Evolutionary conservation across 1,284 basidiomycete species (phyloP).

Genomic region (Trametes polyzona): DNA sequence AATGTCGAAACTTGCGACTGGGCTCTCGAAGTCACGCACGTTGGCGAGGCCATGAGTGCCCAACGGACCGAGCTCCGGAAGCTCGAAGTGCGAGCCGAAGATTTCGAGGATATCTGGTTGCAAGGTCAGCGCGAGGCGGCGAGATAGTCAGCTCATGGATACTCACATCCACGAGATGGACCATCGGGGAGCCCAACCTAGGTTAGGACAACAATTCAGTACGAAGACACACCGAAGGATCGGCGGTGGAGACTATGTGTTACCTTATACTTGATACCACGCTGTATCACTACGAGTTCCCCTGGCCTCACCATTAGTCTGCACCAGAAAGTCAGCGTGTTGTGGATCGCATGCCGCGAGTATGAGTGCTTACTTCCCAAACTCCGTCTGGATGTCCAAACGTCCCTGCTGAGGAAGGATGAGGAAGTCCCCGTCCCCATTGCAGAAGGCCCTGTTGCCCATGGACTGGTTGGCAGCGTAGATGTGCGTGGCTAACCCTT

Average conservation of each 20-base stretch:
- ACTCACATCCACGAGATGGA: conserved; percentile 53
- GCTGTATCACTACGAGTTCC: conserved; percentile 66
- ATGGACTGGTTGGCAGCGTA: conserved; percentile 67
- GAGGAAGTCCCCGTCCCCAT: conserved; percentile 71
- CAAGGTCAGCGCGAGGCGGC: not conserved
- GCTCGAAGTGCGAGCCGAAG: conserved; percentile 64
- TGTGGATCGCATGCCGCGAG: no score
- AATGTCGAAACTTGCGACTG: conserved; percentile 65
- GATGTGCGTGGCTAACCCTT: conserved; percentile 67
- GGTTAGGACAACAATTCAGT: not conserved
- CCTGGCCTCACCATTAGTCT: conserved; percentile 64
- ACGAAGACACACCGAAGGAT: not conserved
- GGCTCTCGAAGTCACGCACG: conserved; percentile 65
- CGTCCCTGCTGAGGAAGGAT: conserved; percentile 69
- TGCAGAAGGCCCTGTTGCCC: conserved; percentile 66
- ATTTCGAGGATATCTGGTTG: conserved; percentile 49
- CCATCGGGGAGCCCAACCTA: conserved; percentile 59
- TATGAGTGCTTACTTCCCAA: conserved; percentile 67
- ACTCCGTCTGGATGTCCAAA: conserved; percentile 72
- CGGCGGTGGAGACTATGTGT: not conserved
- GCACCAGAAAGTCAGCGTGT: not conserved
- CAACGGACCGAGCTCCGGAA: conserved; percentile 70
- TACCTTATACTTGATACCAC: conserved; percentile 70
- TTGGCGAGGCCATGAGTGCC: conserved; percentile 68
- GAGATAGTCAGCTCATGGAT: not conserved